A percentile compares a stretch with the other conserved stretches of the same genome.
These are phyloP conservation scores for Oryza rufipogon DNA, from an alignment of 176 grass and related monocot genomes.

Conservation along the genomic window DNA sequence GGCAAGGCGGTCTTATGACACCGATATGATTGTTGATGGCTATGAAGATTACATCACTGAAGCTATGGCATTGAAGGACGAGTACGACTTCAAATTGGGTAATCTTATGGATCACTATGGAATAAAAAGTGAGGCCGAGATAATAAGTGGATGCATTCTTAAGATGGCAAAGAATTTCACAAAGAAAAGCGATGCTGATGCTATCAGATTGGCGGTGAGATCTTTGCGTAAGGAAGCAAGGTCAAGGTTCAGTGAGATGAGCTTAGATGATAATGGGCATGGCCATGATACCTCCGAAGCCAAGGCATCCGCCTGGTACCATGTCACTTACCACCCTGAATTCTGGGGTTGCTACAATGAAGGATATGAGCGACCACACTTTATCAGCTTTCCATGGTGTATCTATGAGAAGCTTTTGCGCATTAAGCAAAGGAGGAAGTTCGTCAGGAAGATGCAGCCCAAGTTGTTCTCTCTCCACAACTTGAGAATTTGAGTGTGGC, in stretches of 20 bases:
- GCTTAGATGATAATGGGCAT: slow-evolving; percentile 23
- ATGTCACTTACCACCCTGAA: slow-evolving; percentile 71
- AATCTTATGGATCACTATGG: slow-evolving; percentile 94
- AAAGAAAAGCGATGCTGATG: slow-evolving; percentile 75
- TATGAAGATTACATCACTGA: slow-evolving; percentile 56
- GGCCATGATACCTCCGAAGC: slow-evolving; percentile 52
- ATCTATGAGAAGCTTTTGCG: slow-evolving; percentile 63
- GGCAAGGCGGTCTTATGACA: slow-evolving; percentile 67
- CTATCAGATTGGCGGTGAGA: slow-evolving; percentile 65
- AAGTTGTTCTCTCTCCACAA: slow-evolving; percentile 35
- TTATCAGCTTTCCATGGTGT: slow-evolving; percentile 94
- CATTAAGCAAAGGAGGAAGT: slow-evolving; percentile 68
- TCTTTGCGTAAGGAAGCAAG: slow-evolving; percentile 83
- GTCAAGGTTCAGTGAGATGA: slow-evolving; percentile 71
- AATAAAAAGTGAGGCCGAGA: slow-evolving; percentile 90
- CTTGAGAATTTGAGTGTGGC: slow-evolving; percentile 23
- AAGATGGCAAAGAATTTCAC: slow-evolving; percentile 87
- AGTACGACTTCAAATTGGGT: slow-evolving; percentile 85
- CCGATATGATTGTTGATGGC: slow-evolving; percentile 78
- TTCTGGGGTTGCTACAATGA: slow-evolving; percentile 69
- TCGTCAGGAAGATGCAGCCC: slow-evolving; percentile 32
- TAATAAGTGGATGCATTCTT: slow-evolving; percentile 79
- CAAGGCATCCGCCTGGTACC: slow-evolving; percentile 94
- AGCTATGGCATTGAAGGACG: slow-evolving; percentile 66
- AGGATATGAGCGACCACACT: slow-evolving; percentile 61